Evolutionary conservation across 2,329 filamentous ascomycete species (phyloP), one percentile per base, ranked within the genome.

Genomic region (Cephalotrichum gorgonifer): DNA sequence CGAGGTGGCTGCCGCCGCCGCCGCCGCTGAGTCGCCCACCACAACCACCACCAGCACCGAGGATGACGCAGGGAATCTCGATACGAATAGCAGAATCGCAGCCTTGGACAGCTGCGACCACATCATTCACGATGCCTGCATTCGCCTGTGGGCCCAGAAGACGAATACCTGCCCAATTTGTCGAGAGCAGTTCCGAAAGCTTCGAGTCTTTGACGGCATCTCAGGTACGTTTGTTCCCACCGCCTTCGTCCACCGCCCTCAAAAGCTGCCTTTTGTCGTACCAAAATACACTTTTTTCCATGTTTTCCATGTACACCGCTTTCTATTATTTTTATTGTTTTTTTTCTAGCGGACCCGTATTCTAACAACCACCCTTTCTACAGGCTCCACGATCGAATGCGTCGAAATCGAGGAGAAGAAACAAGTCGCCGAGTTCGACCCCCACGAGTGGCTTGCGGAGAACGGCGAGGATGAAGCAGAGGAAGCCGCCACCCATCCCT

Each of bases 131-230:
- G 85, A 98, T 70, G 82, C 85, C 47, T 98, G 93, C 66, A 76
- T 98, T 57, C 85, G 86, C 58, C 88, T 89, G 57, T 98, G 93
- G 93, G 88, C 91, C 43, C 88, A 94, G 68, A 86, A 94, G 65
- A 91, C 93, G 54, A 98, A 97, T 68, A 96, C 90, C 63, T 98
- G 93, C 66, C 93, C 93, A 43, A 95, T 98, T 65, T 98, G 93
- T 69, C 86, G 93, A 57, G 86, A 88, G 59, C 81, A 78, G 54
- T 97, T 98, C 72, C 91, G 97, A 67, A 71, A 85, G 58, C 90
- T 98, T 56, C 82, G 93, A 63, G 82, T 98, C 53, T 85, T 85
- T 65, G 81, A 86, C 61, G 44, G 41, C n/a, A 11, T 48, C 15
- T 28, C 22, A 41, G 44, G 49, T 51, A 44, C 41, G 44, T 47